Evolutionary conservation across 345 rosid species (phyloP), one percentile per base, ranked within the genome.

Genomic region (Kernera saxatilis): DNA sequence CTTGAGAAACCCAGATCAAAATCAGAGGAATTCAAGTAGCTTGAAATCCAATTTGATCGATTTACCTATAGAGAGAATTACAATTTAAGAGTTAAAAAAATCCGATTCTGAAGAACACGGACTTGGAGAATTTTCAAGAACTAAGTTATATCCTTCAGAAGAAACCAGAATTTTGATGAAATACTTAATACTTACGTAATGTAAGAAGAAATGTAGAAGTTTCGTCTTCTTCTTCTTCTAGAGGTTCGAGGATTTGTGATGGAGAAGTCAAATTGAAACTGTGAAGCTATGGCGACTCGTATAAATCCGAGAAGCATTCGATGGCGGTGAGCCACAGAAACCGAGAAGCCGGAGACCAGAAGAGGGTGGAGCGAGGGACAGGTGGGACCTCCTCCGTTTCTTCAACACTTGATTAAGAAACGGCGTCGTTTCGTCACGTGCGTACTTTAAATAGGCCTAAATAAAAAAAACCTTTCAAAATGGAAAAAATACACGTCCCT

Each of bases 241-340:
- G 40, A 52, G 40, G 18, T 1, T 13, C 30, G 32, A 29, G 72
- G 12, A 59, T 13, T 50, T 55, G 25, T 39, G 65, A 46, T 30
- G 62, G 78, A 67, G 73, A 74, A 67, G 62, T 59, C 68, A 59
- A 67, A 30, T 30, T 58, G 78, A 49, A 73, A 58, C 39, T 58
- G 2, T 39, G 61, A 74, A 74, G 52, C 15, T 66, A 17, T 17
- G 50, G 50, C 3, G 66, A 64, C 46, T 40, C 9, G 71, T 45
- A 44, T 27, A 35, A 52, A 37, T 35, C 43, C 2, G 1, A 73
- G 52, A 64, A 33, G 3, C 25, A 27, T 74, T 62, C 32, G 60
- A 36, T 39, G 48, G 10, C 73, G 73, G 78, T 74, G 76, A 62
- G 48, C 73, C 78, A 74, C 72, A 27, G 33, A 60, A 37, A 27